These are phyloP conservation scores for Boletus tylopilopsis DNA, from an alignment of 768 basidiomycete species.

Conservation along the genomic window DNA sequence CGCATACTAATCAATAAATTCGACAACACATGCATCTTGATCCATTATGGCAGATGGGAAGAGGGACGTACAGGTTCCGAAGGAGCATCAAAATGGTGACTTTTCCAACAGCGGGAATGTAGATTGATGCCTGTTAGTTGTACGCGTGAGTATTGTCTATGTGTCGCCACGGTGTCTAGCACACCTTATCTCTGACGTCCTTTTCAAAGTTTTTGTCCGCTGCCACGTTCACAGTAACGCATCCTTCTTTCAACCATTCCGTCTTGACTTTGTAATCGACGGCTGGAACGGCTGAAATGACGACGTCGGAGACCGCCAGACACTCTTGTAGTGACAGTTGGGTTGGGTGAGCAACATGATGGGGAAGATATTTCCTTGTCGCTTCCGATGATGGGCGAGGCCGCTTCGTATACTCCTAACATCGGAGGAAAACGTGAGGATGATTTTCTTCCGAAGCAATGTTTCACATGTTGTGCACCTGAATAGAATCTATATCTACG, in stretches of 20 bases:
- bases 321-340: slow-evolving; percentile 72
- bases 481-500: slow-evolving; percentile 92
- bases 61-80: slow-evolving; percentile 74
- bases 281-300: slow-evolving; percentile 90
- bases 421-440: not conserved
- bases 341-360: slow-evolving; percentile 75
- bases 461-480: slow-evolving; percentile 40
- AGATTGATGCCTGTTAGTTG: slow-evolving; percentile 68
- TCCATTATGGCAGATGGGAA: not conserved
- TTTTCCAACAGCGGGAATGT: slow-evolving; percentile 95
- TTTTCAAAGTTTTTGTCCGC: slow-evolving; percentile 96
- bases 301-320: slow-evolving; percentile 83
- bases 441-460: too few relatives aligned
- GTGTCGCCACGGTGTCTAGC: slow-evolving; percentile 11
- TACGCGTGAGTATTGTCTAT: slow-evolving; percentile 10
- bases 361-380: slow-evolving; percentile 70
- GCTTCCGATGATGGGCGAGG: slow-evolving; percentile 45
- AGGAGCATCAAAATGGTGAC: slow-evolving; percentile 98
- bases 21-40: not conserved
- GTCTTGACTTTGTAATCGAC: slow-evolving; percentile 87
- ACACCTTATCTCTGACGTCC: slow-evolving; percentile 87
- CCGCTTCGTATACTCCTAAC: slow-evolving; percentile 89
- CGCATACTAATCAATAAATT: slow-evolving; percentile 23
- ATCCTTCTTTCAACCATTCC: slow-evolving; percentile 87
- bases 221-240: slow-evolving; percentile 88